Conservation (phyloP, 306 rosid genomes). For the Quercus robur region DNA sequence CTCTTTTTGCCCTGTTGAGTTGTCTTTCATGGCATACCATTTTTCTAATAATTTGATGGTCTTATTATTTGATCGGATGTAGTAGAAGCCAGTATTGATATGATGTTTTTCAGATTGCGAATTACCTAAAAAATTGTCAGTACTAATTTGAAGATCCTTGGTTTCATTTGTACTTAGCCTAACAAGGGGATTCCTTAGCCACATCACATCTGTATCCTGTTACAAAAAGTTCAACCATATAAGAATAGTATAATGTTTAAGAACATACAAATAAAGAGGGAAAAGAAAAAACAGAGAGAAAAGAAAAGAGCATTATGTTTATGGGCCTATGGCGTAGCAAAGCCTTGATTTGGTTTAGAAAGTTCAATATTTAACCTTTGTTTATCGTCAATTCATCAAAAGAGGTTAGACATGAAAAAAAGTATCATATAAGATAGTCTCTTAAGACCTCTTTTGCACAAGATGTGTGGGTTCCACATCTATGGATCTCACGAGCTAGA, state of each 20-base stretch:
- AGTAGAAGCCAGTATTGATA: conserved; percentile 83
- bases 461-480: too few species aligned
- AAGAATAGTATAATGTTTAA: background rate
- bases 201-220: conserved; percentile 80
- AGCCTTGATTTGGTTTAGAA: too few species aligned
- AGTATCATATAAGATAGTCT: too few species aligned
- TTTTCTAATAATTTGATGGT: conserved; percentile 55
- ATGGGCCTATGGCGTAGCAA: too few species aligned
- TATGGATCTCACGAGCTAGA: too few species aligned
- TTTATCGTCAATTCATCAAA: too few species aligned
- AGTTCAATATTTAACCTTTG: too few species aligned
- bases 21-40: conserved; percentile 64
- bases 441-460: too few species aligned
- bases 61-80: conserved; percentile 54
- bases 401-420: too few species aligned
- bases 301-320: background rate
- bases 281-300: background rate
- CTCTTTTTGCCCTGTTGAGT: conserved; percentile 53
- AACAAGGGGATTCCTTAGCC: conserved; percentile 75
- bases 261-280: too few species aligned
- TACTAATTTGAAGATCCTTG: conserved; percentile 68
- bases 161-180: conserved; percentile 49
- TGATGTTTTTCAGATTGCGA: conserved; percentile 36
- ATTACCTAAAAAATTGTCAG: conserved; percentile 40
- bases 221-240: background rate